These are phyloP conservation scores for Podospora pseudoanserina DNA, from an alignment of 495 filamentous ascomycete genomes.

Conservation along the genomic window DNA sequence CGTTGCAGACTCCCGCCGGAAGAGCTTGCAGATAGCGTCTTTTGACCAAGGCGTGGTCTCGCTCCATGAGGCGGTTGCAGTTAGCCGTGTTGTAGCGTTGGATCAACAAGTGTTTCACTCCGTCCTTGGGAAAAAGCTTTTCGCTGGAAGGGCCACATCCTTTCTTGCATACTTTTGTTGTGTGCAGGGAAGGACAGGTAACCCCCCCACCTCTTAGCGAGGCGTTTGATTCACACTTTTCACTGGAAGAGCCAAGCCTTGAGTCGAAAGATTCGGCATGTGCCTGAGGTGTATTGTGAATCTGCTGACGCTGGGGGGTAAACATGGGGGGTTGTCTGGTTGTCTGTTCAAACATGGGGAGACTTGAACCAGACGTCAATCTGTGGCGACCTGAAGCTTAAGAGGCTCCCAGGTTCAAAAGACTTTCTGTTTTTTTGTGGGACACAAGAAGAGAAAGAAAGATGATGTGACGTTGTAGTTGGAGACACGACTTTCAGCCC, in stretches of 20 bases:
- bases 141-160: constrained; percentile 12
- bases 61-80: constrained; percentile 17
- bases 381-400: constrained; percentile 21
- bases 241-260: background rate
- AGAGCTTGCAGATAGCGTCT: constrained; percentile 12
- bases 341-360: background rate
- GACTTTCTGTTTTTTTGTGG: background rate
- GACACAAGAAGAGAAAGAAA: constrained; percentile 5
- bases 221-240: background rate
- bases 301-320: background rate
- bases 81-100: background rate
- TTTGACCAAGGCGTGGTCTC: constrained; percentile 3
- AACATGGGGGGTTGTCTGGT: background rate
- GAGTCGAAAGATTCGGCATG: background rate
- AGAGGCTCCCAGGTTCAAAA: constrained; percentile 7
- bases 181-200: background rate
- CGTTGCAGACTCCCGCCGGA: constrained; percentile 22
- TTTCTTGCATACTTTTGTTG: constrained; percentile 4
- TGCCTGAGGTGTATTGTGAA: background rate
- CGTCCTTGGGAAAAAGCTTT: constrained; percentile 5
- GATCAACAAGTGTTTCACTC: constrained; percentile 3
- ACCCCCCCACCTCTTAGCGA: background rate
- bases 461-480: constrained; percentile 7
- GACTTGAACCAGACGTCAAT: constrained; percentile 3
- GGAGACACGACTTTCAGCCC: constrained; percentile 20